Percentiles rank a stretch among this genome's conserved stretches.
These are phyloP conservation scores for Gamsiella multidivaricata DNA, from an alignment of 192 early-diverging fungal genomes.

Conservation along the genomic window DNA sequence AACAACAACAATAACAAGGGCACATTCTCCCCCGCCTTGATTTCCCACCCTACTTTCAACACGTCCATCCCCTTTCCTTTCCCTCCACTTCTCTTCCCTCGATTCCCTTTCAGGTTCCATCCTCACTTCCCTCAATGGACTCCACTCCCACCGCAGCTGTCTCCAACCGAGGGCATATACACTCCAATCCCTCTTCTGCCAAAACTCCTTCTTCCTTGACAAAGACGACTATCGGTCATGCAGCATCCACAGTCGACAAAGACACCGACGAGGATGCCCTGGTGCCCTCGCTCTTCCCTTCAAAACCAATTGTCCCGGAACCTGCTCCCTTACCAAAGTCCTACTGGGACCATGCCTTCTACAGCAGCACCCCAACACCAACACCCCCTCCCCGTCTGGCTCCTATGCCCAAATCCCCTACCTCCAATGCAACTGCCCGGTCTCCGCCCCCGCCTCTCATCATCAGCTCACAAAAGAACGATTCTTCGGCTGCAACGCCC, in stretches of 20 bases:
- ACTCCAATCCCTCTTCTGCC: slow-evolving; percentile 1
- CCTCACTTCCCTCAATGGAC: background rate
- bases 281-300: slow-evolving; percentile 25
- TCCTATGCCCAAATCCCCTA: slow-evolving; percentile 44
- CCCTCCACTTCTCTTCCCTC: background rate
- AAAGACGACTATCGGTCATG: background rate
- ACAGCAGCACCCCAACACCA: slow-evolving; percentile 30
- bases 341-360: slow-evolving; percentile 37
- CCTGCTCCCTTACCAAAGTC: slow-evolving; percentile 20
- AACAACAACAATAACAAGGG: too few relatives aligned
- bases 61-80: background rate
- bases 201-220: slow-evolving; percentile 4
- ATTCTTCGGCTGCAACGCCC: slow-evolving; percentile 1
- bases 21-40: background rate
- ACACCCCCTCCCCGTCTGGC: slow-evolving; percentile 41
- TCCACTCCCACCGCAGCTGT: slow-evolving; percentile 27
- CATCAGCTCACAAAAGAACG: slow-evolving; percentile 11
- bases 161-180: slow-evolving; percentile 19
- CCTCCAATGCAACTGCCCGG: slow-evolving; percentile 1
- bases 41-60: too few relatives aligned
- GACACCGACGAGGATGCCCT: slow-evolving; percentile 36
- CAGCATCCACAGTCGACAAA: background rate
- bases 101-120: background rate
- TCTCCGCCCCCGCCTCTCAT: slow-evolving; percentile 19
- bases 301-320: background rate